phyloP scores from a whole-genome alignment of 495 filamentous ascomycete genomes.

The Aspergillus incahuasiensis region DNA sequence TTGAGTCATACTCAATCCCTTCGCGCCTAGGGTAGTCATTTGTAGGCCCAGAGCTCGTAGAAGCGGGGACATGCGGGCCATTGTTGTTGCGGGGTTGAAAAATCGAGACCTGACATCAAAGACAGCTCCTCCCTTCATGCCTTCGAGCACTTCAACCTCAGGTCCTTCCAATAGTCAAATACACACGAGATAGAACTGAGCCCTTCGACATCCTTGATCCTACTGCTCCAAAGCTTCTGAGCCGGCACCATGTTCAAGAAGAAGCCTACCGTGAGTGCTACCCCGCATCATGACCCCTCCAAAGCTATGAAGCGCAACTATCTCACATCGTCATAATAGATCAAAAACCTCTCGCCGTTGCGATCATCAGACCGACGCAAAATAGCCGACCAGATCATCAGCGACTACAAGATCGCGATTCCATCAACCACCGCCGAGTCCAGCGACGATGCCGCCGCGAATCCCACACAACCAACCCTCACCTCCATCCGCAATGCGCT shows the following conservation, averaged over 20 bases:
- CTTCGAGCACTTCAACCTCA: background rate
- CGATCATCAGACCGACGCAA: conserved; percentile 69
- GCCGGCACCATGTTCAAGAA: conserved; percentile 66
- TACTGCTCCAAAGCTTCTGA: background rate
- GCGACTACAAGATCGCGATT: conserved; percentile 51
- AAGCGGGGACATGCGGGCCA: conserved; percentile 16
- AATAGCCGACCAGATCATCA: conserved; percentile 66
- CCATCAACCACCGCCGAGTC: conserved; percentile 34
- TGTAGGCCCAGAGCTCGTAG: background rate
- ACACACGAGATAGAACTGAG: background rate
- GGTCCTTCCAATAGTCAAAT: background rate
- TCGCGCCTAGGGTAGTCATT: background rate
- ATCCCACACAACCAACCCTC: conserved; percentile 39
- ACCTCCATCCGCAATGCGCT: conserved; percentile 56
- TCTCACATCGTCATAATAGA: conserved; percentile 31
- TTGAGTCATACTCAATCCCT: background rate
- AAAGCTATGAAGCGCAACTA: background rate
- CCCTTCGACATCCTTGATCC: background rate
- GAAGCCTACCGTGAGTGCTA: conserved; percentile 58
- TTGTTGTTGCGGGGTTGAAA: conserved; percentile 23
- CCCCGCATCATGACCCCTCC: conserved; percentile 24
- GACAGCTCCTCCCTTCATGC: background rate
- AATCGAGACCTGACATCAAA: conserved; percentile 11
- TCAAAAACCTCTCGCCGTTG: conserved; percentile 65
- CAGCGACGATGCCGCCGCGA: conserved; percentile 27